Evolutionary conservation across 139 green algal species (phyloP).

Genomic region (Raphidocelis subcapitata): DNA sequence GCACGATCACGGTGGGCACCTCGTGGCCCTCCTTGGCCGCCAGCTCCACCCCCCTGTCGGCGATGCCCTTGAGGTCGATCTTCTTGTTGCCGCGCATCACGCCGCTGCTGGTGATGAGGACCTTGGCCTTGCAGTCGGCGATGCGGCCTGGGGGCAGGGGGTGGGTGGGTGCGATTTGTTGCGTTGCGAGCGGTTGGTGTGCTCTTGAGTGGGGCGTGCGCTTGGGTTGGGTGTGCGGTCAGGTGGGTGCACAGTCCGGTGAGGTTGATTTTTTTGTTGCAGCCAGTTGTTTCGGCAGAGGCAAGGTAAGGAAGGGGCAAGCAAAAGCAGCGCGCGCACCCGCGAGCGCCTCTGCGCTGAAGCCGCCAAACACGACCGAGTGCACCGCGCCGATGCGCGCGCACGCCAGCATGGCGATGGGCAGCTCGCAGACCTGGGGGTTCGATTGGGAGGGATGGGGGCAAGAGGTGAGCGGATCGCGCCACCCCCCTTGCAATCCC

Average conservation of each 20-base stretch:
- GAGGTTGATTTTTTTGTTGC: too few relatives aligned
- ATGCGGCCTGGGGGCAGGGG: slow-evolving; percentile 33
- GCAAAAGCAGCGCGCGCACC: slow-evolving; percentile 1
- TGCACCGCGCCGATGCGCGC: slow-evolving; percentile 93
- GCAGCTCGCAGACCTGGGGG: slow-evolving; percentile 79
- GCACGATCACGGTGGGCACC: slow-evolving; percentile 46
- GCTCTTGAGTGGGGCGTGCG: background rate
- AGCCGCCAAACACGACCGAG: slow-evolving; percentile 95
- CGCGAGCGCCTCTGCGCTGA: slow-evolving; percentile 87
- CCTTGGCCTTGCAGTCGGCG: slow-evolving; percentile 43
- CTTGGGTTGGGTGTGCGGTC: background rate
- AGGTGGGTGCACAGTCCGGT: background rate
- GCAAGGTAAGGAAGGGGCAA: background rate
- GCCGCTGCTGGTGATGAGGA: slow-evolving; percentile 74
- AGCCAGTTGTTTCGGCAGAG: background rate
- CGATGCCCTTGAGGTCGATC: slow-evolving; percentile 70
- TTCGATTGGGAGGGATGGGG: too few relatives aligned
- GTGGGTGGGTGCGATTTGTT: background rate
- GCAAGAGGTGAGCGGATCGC: too few relatives aligned
- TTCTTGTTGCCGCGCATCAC: slow-evolving; percentile 70
- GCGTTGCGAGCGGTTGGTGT: background rate
- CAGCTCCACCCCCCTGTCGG: slow-evolving; percentile 46
- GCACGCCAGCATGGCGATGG: slow-evolving; percentile 86
- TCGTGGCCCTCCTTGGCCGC: background rate
- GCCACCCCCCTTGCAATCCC: too few relatives aligned